A percentile compares a stretch with the other conserved stretches of the same genome.
phyloP scores from a whole-genome alignment of 768 basidiomycete species.

The Amanita pseudoporphyria region DNA sequence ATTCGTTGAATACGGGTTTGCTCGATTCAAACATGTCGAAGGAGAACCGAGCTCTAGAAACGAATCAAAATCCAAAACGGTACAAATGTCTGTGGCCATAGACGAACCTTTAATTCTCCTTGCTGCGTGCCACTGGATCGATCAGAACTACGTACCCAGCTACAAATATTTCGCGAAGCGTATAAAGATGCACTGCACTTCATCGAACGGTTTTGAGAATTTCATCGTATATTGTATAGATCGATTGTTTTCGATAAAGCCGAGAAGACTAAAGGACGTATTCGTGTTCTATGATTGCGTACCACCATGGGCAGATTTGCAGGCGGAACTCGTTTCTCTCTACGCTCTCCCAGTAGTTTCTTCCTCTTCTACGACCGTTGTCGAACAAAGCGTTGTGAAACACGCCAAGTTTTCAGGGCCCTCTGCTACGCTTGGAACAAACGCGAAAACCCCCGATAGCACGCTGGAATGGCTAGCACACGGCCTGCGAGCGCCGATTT shows the following conservation, averaged over 20 bases:
- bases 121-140: conserved; percentile 32
- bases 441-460: conserved; percentile 24
- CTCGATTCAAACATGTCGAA: conserved; percentile 26
- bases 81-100: conserved; percentile 20
- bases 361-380: not conserved
- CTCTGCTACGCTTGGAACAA: conserved; percentile 27
- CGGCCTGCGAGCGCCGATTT: conserved; percentile 22
- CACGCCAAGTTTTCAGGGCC: conserved; percentile 23
- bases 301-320: conserved; percentile 26
- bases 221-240: conserved; percentile 33
- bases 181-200: conserved; percentile 19
- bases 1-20: conserved; percentile 36
- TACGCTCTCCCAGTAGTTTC: conserved; percentile 11
- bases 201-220: conserved; percentile 35
- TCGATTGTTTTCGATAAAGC: conserved; percentile 23
- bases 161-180: conserved; percentile 30
- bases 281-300: conserved; percentile 23
- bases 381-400: conserved; percentile 20
- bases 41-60: not conserved
- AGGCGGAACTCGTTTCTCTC: conserved; percentile 28
- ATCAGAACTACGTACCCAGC: conserved; percentile 22
- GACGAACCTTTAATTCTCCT: conserved; percentile 37
- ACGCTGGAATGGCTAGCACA: conserved; percentile 28
- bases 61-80: not conserved
- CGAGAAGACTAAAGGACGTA: conserved; percentile 22